phyloP scores from a whole-genome alignment of 2,329 filamentous ascomycete species.

The Cercospora sojina region DNA sequence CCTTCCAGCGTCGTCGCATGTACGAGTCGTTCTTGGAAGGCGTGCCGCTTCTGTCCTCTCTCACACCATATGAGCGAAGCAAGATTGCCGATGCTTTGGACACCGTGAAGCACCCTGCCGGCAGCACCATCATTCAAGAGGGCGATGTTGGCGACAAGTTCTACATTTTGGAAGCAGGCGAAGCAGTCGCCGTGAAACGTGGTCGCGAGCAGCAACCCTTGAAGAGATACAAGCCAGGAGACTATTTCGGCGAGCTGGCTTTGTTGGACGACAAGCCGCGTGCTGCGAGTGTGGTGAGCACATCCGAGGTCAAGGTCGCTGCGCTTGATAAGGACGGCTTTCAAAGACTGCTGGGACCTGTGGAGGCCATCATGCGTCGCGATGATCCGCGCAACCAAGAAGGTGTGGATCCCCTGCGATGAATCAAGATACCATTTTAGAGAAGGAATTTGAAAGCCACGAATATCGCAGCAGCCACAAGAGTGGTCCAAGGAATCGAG shows the following conservation, averaged over 20 bases:
- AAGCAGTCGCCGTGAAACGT: slow-evolving; percentile 83
- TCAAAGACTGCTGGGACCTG: slow-evolving; percentile 85
- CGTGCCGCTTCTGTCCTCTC: slow-evolving; percentile 76
- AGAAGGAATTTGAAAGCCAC: neutral
- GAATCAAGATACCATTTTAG: neutral
- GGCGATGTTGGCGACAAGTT: slow-evolving; percentile 91
- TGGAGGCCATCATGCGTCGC: slow-evolving; percentile 91
- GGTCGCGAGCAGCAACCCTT: slow-evolving; percentile 67
- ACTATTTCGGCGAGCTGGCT: slow-evolving; percentile 96
- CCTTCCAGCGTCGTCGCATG: slow-evolving; percentile 91
- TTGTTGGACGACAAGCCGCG: slow-evolving; percentile 90
- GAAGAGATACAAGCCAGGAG: slow-evolving; percentile 82
- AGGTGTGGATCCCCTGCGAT: slow-evolving; percentile 27
- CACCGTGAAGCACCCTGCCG: slow-evolving; percentile 77
- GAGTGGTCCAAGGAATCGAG: neutral
- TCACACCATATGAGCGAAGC: slow-evolving; percentile 89
- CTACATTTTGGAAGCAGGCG: slow-evolving; percentile 83
- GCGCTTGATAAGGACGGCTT: slow-evolving; percentile 92
- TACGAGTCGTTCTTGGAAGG: slow-evolving; percentile 97
- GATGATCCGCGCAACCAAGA: slow-evolving; percentile 55
- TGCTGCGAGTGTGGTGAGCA: slow-evolving; percentile 81
- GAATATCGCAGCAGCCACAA: neutral
- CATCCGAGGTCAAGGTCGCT: slow-evolving; percentile 88
- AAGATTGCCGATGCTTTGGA: slow-evolving; percentile 98
- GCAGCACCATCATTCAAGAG: slow-evolving; percentile 82